Evolutionary conservation across 2,329 filamentous ascomycete species (phyloP), one percentile per base, ranked within the genome.

Genomic region (Basipetospora sp.): DNA sequence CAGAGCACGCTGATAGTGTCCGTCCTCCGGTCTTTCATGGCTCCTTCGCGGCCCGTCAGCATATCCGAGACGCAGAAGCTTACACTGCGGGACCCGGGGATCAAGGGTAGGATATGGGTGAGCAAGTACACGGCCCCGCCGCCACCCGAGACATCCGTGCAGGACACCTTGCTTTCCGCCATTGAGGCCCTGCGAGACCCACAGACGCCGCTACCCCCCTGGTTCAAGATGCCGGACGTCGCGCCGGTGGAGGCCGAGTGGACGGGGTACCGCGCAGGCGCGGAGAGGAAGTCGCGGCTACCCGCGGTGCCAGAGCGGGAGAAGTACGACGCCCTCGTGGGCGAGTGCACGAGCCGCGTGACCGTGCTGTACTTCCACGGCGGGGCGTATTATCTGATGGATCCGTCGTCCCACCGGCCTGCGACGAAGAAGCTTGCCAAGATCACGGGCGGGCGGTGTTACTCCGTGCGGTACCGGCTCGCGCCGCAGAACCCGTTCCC

Each of bases 31-130:
- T 71, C 71, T 1, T 63, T 85, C 39, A 36, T 52, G 17, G 45
- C 55, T 11, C 58, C 62, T 3, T 54, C 57, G 2, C 59, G 57
- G 13, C 63, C 65, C 0, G 52, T 48, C 9, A 63, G 73, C 18
- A 58, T 92, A 17, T 62, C 68, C 1, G 67, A 74, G 42, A 58
- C 70, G 5, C 88, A 94, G 56, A 62, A 58, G 30, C 48, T 71
- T n/a, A 70, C 72, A 1, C 58, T 71, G 31, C 71, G 64, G 41
- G 79, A 81, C 38, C 69, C 69, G 0, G 75, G 73, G 1, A 63
- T 92, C 50, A 86, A 83, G 52, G 85, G 85, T 3, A 72, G 71
- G 31, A 74, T 90, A 45, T 94, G 87, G 87, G 67, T 93, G 17
- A 78, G 77, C 48, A 80, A 74, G 39, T 77, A 81, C 30, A 71